phyloP scores from a whole-genome alignment of 441 rosid genomes.

The Lepidium campestre region DNA sequence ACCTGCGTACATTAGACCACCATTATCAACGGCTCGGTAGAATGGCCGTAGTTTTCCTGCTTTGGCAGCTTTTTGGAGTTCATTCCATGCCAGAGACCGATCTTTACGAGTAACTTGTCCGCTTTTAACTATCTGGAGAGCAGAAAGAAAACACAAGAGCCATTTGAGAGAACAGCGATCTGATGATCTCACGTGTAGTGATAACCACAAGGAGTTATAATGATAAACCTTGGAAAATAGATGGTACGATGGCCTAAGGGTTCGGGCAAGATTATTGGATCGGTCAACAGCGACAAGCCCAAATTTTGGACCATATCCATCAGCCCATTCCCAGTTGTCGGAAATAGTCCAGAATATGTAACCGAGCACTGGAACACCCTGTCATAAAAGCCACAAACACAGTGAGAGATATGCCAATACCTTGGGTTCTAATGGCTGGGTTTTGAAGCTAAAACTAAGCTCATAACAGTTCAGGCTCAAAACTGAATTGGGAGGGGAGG shows the following conservation, averaged over 20 bases:
- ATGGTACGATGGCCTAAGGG: slow-evolving; percentile 76
- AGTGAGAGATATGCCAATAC: slow-evolving; percentile 16
- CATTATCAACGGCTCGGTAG: slow-evolving; percentile 62
- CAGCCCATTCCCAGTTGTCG: slow-evolving; percentile 99
- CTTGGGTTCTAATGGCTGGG: background rate
- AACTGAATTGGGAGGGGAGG: background rate
- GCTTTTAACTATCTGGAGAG: slow-evolving; percentile 57
- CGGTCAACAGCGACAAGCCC: slow-evolving; percentile 95
- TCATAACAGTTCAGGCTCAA: background rate
- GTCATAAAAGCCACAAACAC: slow-evolving; percentile 17
- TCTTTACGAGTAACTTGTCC: slow-evolving; percentile 66
- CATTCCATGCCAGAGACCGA: slow-evolving; percentile 69
- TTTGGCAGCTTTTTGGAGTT: slow-evolving; percentile 63
- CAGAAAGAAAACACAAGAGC: background rate
- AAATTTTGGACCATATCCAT: slow-evolving; percentile 98
- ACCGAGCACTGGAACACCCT: slow-evolving; percentile 89
- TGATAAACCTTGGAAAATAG: slow-evolving; percentile 69
- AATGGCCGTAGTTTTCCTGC: slow-evolving; percentile 64
- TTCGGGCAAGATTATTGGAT: slow-evolving; percentile 60
- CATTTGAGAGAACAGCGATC: slow-evolving; percentile 6
- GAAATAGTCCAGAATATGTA: slow-evolving; percentile 94
- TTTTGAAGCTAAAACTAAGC: background rate
- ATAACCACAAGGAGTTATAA: background rate
- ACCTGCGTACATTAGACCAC: slow-evolving; percentile 95
- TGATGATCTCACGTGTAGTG: slow-evolving; percentile 7